Percentiles rank a stretch among this genome's conserved stretches.
Conservation (phyloP, 2,329 filamentous ascomycete species). For the Endoconidiophora polonica region DNA sequence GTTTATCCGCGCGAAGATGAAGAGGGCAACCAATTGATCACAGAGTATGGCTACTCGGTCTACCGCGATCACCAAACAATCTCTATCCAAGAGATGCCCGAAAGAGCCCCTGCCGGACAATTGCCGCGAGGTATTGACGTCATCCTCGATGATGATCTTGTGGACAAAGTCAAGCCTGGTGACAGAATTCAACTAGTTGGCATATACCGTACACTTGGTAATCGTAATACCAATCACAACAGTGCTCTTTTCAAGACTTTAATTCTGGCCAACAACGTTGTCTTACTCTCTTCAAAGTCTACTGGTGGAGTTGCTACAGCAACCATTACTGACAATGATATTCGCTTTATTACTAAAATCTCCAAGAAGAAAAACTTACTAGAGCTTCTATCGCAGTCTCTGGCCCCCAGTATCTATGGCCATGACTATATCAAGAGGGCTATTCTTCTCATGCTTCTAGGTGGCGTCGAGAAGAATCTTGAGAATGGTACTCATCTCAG, state of each 20-base stretch:
- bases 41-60: conserved; percentile 89
- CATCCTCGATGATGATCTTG: conserved; percentile 88
- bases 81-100: conserved; percentile 98
- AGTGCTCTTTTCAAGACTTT: conserved; percentile 91
- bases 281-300: conserved; percentile 87
- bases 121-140: conserved; percentile 91
- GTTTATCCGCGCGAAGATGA: conserved; percentile 92
- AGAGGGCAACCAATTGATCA: conserved; percentile 77
- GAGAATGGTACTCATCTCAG: conserved; percentile 95
- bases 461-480: conserved; percentile 95
- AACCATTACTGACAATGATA: conserved; percentile 87
- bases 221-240: conserved; percentile 76
- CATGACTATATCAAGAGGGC: conserved; percentile 98
- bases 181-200: conserved; percentile 96
- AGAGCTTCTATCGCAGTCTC: conserved; percentile 78
- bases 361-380: conserved; percentile 90
- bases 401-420: conserved; percentile 91
- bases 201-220: conserved; percentile 84
- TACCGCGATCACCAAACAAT: conserved; percentile 96
- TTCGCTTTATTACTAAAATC: conserved; percentile 96
- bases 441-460: conserved; percentile 83
- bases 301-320: conserved; percentile 85
- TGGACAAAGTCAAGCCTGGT: conserved; percentile 86
- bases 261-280: conserved; percentile 85
- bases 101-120: conserved; percentile 86